Percentiles rank a stretch among this genome's conserved stretches.
Conservation (phyloP, 768 basidiomycete genomes). For the Phlebiopsis flavidoalba region DNA sequence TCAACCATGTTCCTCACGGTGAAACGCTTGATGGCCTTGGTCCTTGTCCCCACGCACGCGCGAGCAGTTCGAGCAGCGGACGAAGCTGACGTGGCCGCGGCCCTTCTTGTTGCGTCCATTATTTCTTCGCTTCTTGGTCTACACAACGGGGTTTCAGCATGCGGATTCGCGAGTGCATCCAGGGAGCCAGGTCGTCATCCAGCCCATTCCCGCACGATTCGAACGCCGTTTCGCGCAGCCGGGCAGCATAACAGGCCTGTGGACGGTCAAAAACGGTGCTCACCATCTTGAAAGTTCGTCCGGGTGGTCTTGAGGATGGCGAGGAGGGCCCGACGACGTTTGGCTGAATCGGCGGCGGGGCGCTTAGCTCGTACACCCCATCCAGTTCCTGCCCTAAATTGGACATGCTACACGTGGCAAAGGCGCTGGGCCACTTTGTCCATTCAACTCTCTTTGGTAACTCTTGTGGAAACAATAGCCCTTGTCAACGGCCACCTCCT, state of each 20-base stretch:
- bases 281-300: conserved; percentile 30
- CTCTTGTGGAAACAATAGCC: conserved; percentile 15
- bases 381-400: conserved; percentile 4
- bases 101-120: conserved; percentile 99
- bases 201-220: conserved; percentile 15
- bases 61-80: conserved; percentile 99
- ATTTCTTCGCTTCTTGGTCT: conserved; percentile 99
- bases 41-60: conserved; percentile 97
- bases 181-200: conserved; percentile 24
- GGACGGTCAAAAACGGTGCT: conserved; percentile 17
- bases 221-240: conserved; percentile 9
- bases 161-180: conserved; percentile 21
- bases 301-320: conserved; percentile 25
- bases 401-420: conserved; percentile 9
- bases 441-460: background rate
- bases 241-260: conserved; percentile 4
- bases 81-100: conserved; percentile 90
- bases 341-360: background rate
- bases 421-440: background rate
- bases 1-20: conserved; percentile 99
- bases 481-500: conserved; percentile 11
- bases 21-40: conserved; percentile 99
- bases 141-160: conserved; percentile 19
- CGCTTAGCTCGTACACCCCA: background rate
- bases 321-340: conserved; percentile 17